Evolutionary conservation across 805 yeast species (phyloP), one percentile per base, ranked within the genome.

Genomic region (Yarrowia sp.): DNA sequence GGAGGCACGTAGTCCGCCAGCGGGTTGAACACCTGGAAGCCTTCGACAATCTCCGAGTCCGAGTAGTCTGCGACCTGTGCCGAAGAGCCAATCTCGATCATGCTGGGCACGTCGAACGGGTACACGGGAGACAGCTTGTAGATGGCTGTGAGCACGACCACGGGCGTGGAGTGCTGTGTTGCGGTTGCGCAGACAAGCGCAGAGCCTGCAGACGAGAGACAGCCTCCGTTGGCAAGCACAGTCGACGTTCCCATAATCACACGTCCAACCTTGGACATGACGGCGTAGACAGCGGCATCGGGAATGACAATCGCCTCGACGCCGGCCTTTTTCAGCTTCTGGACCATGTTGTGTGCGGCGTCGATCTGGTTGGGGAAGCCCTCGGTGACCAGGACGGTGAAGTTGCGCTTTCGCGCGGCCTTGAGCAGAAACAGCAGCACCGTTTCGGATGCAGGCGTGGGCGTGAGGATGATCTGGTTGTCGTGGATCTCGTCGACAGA

Each of bases 191-290:
- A 92, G 10, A 91, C 97, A 53, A 91, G 82, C 27, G 96, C 88
- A 27, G 89, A 96, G 60, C 99, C 99, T 1, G 96, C 84, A 24
- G 87, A 84, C 2, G 96, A 84, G 53, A 90, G 83, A 66, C 96
- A 88, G 10, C 98, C 97, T 64, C 99, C 99, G 71, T 94, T 94
- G 60, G 96, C 96, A 72, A 94, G 88, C 5, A 94, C 97, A 0
- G 97, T 84, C 65, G 88, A 82, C 5, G 98, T 87, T 36, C 98
- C 97, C 61, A 96, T 83, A 63, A 94, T 84, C 29, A 94, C 99
- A 73, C 96, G 96, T 44, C 97, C 97, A 5, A 94, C 98, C 66
- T 97, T 80, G 36, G 97, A 88, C 98, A 94, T 94, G 49, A 94
- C 90, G 0, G 99, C 97, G 74, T 87, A 90, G 0, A 87, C 91